phyloP scores from a whole-genome alignment of 139 green algal genomes.

The Gonium pectorale region DNA sequence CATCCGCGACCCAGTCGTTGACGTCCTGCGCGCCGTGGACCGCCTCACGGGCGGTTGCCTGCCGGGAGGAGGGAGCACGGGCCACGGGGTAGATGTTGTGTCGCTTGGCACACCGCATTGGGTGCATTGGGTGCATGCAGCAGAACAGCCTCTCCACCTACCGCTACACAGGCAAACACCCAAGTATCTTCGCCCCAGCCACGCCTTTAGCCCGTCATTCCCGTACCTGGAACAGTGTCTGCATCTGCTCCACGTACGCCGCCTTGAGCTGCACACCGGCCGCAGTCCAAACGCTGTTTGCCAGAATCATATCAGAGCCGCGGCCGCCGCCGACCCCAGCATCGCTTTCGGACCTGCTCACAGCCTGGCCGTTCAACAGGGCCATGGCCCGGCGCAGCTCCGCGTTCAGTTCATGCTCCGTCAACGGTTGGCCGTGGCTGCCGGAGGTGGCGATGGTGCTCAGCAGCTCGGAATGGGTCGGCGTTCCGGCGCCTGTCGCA shows the following conservation, averaged over 20 bases:
- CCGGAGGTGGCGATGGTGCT: neutral
- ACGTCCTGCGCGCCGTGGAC: conserved; percentile 13
- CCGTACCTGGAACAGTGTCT: conserved; percentile 18
- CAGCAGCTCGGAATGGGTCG: conserved; percentile 20
- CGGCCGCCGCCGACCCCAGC: neutral
- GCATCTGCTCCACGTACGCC: conserved; percentile 10
- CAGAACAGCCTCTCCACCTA: too few species aligned
- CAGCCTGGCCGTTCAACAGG: neutral
- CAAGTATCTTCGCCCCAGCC: too few species aligned
- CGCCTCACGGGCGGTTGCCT: conserved; percentile 26
- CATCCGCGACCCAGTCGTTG: conserved; percentile 33
- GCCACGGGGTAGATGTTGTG: too few species aligned
- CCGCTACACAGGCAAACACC: too few species aligned
- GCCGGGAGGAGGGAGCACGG: neutral
- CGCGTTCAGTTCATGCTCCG: conserved; percentile 25
- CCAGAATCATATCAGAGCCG: neutral
- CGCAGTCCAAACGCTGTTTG: conserved; percentile 32
- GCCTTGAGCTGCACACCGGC: neutral
- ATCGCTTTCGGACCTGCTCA: too few species aligned
- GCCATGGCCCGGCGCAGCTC: conserved; percentile 7
- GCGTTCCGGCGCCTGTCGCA: neutral
- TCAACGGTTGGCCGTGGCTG: too few species aligned
- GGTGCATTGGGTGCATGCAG: too few species aligned
- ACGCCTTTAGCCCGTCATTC: too few species aligned
- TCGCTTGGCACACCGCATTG: too few species aligned